Base-by-base conservation (phyloP, 768 basidiomycete species). In the Chalciporus chontae region DNA sequence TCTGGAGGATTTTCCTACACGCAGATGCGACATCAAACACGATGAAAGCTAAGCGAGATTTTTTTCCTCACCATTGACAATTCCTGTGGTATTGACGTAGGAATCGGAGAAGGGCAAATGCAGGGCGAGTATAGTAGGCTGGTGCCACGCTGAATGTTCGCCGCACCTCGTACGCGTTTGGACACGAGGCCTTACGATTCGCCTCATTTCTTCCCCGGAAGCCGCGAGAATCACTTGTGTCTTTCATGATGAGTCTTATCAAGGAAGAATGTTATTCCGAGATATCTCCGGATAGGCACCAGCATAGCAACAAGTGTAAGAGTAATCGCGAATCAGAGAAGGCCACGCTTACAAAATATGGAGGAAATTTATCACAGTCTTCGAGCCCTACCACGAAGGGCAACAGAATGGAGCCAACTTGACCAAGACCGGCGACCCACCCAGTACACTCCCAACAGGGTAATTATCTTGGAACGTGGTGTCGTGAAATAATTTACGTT, bases 381-480 rank as follows among this genome's bases (percentile, higher is more conserved):
- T 80, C 21, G 74, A 73, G 5, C 19, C 87, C 87, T 1, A 84
- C 84, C 53, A 88, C 74, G 57, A 90, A 88, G 0, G 89, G 87
- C 5, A 90, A 60, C 7, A 85, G 53, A 0, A 87, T 87, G 37
- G 81, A 81, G n/a, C 88, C 88, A 3, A 84, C 80, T 60, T 85
- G 83, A 0, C 88, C 87, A 27, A 81, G 75, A 4, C 79, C 80
- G 6, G 81, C 80, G 26, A 84, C 81, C 83, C 82, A 85, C 8
- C 83, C 84, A 98, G 73, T 3, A 96, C 96, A 68, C 90, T 94
- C 4, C 94, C 95, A 50, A 94, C 84, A 26, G 85, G 84, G 63
- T 85, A 86, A 52, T 91, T 92, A n/a, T 98, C 95, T 67, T 88
- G 83, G 81, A 98, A 99, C 95, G 21, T 21, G 21, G 21, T 21